Base-by-base conservation (phyloP, 257 asterid species). In the Primulina tabacum region DNA sequence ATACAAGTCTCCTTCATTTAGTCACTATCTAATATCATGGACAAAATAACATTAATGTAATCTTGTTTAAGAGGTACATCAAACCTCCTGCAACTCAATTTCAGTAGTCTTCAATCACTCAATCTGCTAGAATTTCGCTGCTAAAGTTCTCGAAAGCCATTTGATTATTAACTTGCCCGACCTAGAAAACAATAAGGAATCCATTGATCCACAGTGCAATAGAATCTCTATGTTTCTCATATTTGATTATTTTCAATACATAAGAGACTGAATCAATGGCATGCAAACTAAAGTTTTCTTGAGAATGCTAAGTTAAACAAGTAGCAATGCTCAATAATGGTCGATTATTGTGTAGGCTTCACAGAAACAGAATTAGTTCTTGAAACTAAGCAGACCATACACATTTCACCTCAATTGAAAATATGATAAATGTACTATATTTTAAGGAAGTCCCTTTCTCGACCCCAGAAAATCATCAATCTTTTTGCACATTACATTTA, bases 311-410 rank as follows among this genome's bases (percentile, higher is more conserved):
- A 55, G 65, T 35, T 21, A 16, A 16, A 52, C 47, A 35, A 69
- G 38, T 1, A 18, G 2, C 37, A 69, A 10, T 35, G 37, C 65
- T 18, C 65, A 35, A 35, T 58, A 58, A n/a, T 2, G 21, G 14
- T 53, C 64, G 24, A 53, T 53, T 68, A 55, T 68, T 68, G 9
- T 53, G 11, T 9, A 28, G 72, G 16, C 52, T 43, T 38, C 34
- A 69, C 57, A 59, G 24, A 33, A 57, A 58, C 40, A 11, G 28
- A 37, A 12, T 7, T 1, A 65, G 40, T 50, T 50, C 56, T 50
- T 16, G 56, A 16, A 47, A 47, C 7, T 47, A 47, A 50, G 56
- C 7, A 50, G 56, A 50, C 8, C 20, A 16, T 5, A 21, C 24
- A 5, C 56, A 50, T 50, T 16, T 50, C 20, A 43, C 2, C 56